phyloP scores from a whole-genome alignment of 192 early-diverging fungal genomes.

The Entomortierella parvispora region DNA sequence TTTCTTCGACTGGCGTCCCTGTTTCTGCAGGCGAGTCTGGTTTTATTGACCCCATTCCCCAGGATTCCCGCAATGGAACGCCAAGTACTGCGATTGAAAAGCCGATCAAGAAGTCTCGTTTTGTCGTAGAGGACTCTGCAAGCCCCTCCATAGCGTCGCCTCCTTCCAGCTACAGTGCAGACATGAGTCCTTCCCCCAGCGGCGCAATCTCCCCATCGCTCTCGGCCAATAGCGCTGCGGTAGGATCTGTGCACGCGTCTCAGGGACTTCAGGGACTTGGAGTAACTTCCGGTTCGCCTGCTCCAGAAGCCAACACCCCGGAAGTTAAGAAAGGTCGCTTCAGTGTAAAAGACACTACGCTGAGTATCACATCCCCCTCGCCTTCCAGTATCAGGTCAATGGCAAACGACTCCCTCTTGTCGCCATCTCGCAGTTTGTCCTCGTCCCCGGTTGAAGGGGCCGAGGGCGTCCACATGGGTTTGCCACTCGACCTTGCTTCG shows the following conservation, averaged over 20 bases:
- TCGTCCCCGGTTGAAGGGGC: slow-evolving; percentile 42
- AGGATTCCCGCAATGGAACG: slow-evolving; percentile 15
- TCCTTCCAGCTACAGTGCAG: slow-evolving; percentile 13
- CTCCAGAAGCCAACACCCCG: slow-evolving; percentile 1
- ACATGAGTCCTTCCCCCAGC: slow-evolving; percentile 14
- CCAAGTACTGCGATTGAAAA: slow-evolving; percentile 19
- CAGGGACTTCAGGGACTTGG: slow-evolving; percentile 42
- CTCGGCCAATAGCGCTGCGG: slow-evolving; percentile 7
- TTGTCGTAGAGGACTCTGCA: slow-evolving; percentile 49
- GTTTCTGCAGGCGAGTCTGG: slow-evolving; percentile 7
- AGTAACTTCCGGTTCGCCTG: slow-evolving; percentile 9
- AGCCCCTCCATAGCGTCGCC: slow-evolving; percentile 18
- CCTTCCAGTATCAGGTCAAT: slow-evolving; percentile 14
- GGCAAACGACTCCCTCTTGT: slow-evolving; percentile 18
- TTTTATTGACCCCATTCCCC: not conserved
- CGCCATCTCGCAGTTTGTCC: slow-evolving; percentile 38
- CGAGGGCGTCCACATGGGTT: slow-evolving; percentile 28
- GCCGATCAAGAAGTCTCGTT: slow-evolving; percentile 57
- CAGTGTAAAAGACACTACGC: slow-evolving; percentile 64
- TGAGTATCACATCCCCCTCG: slow-evolving; percentile 26
- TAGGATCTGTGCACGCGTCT: slow-evolving; percentile 8
- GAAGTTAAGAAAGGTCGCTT: slow-evolving; percentile 81
- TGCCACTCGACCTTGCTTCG: slow-evolving; percentile 9
- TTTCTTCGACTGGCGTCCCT: not conserved
- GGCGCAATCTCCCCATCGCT: slow-evolving; percentile 14